Evolutionary conservation across 2,329 filamentous ascomycete species (phyloP).

Genomic region (Pseudocercospora crystallina): DNA sequence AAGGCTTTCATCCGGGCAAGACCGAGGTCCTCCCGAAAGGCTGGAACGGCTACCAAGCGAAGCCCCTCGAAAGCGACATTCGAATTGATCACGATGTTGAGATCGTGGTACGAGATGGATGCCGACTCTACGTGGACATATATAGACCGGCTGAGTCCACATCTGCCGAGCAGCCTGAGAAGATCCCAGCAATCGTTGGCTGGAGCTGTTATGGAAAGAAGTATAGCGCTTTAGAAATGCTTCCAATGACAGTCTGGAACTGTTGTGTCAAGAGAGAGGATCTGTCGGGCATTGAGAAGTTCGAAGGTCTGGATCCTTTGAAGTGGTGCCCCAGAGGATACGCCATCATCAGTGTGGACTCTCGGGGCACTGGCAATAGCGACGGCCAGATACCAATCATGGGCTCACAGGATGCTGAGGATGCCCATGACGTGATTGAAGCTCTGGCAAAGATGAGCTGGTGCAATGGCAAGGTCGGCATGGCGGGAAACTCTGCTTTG

Average conservation of each 20-base stretch:
- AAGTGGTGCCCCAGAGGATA: slow-evolving; percentile 36
- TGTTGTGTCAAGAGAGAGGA: slow-evolving; percentile 36
- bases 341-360: slow-evolving; percentile 36
- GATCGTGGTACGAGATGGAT: slow-evolving; percentile 46
- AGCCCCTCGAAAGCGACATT: slow-evolving; percentile 40
- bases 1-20: slow-evolving; percentile 41
- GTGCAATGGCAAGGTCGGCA: slow-evolving; percentile 46
- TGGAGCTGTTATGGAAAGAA: slow-evolving; percentile 51
- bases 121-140: slow-evolving; percentile 45
- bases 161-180: slow-evolving; percentile 28
- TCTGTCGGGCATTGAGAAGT: slow-evolving; percentile 40
- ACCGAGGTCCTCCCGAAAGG: slow-evolving; percentile 41
- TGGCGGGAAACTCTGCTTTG: slow-evolving; percentile 47
- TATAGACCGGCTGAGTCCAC: slow-evolving; percentile 41
- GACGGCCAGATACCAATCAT: slow-evolving; percentile 41
- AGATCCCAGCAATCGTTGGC: slow-evolving; percentile 45
- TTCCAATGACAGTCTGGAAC: slow-evolving; percentile 41
- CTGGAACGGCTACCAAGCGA: slow-evolving; percentile 39
- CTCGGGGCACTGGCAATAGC: slow-evolving; percentile 31
- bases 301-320: slow-evolving; percentile 44
- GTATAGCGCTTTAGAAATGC: slow-evolving; percentile 40
- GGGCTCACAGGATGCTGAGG: slow-evolving; percentile 46
- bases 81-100: slow-evolving; percentile 48
- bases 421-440: slow-evolving; percentile 49
- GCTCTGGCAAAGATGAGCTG: slow-evolving; percentile 42